A percentile compares a stretch with the other conserved stretches of the same genome.
Conservation (phyloP, 495 filamentous ascomycete genomes). For the Massariosphaeria phaeospora region DNA sequence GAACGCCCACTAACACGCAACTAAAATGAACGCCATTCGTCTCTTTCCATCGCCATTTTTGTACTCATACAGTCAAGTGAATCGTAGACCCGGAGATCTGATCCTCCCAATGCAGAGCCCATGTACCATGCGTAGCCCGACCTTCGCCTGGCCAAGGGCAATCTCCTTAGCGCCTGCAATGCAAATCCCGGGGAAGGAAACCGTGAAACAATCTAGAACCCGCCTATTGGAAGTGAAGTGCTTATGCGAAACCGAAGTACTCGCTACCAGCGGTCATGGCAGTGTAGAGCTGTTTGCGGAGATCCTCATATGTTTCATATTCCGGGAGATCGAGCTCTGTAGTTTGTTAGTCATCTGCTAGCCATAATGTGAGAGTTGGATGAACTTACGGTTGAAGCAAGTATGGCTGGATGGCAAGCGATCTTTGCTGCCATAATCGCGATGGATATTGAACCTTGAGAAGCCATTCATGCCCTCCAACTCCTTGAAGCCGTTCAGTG, state of each 20-base stretch:
- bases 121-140: neutral
- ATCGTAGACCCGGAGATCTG: neutral
- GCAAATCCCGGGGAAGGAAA: constrained; percentile 5
- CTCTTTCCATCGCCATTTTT: constrained; percentile 1
- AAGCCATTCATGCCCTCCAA: constrained; percentile 99
- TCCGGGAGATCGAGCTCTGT: constrained; percentile 97
- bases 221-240: neutral
- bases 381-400: constrained; percentile 95
- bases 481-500: constrained; percentile 97
- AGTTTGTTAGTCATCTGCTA: constrained; percentile 12
- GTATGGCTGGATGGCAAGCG: constrained; percentile 94
- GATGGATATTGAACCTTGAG: constrained; percentile 96
- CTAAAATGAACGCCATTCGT: no score
- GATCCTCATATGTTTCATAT: constrained; percentile 91
- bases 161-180: constrained; percentile 13
- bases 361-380: constrained; percentile 33
- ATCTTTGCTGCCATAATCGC: constrained; percentile 97
- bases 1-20: no score
- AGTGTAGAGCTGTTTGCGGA: constrained; percentile 81
- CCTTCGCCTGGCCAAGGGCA: neutral
- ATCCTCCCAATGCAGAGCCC: neutral
- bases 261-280: constrained; percentile 94
- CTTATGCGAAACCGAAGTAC: constrained; percentile 95
- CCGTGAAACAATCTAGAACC: neutral
- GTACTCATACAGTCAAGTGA: constrained; percentile 1